Conservation (phyloP, 106 monocot species). For the Platanthera guangdongensis region DNA sequence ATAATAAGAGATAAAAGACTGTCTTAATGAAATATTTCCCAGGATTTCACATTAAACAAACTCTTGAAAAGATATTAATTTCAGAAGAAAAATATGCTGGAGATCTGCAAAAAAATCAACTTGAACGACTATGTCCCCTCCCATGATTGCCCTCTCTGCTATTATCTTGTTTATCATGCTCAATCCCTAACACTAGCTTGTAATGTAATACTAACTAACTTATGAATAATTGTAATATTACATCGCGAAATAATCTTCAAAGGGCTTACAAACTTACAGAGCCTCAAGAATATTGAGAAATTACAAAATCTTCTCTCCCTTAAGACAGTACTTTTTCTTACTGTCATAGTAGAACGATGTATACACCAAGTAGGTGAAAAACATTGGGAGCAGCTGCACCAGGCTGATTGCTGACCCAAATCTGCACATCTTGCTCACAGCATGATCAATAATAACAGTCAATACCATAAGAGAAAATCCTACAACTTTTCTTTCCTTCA, state of each 20-base stretch:
- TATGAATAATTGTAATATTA: no score
- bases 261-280: background rate
- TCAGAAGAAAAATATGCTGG: no score
- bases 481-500: conserved; percentile 12
- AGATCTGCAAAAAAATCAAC: no score
- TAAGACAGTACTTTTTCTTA: background rate
- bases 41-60: no score
- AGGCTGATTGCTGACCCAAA: background rate
- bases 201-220: no score
- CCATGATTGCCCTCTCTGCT: no score
- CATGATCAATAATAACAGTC: background rate
- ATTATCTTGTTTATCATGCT: no score
- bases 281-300: background rate
- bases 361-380: conserved; percentile 9
- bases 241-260: background rate
- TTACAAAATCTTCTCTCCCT: background rate
- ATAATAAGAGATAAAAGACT: no score
- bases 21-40: no score
- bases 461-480: background rate
- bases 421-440: background rate
- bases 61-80: no score
- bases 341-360: conserved; percentile 26
- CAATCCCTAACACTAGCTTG: no score
- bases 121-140: no score
- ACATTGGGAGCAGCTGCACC: background rate